A percentile compares a stretch with the other conserved stretches of the same genome.
Evolutionary conservation across 371 early-diverging fungal genomes (phyloP).

Genomic region (Rhizopus stolonifer): DNA sequence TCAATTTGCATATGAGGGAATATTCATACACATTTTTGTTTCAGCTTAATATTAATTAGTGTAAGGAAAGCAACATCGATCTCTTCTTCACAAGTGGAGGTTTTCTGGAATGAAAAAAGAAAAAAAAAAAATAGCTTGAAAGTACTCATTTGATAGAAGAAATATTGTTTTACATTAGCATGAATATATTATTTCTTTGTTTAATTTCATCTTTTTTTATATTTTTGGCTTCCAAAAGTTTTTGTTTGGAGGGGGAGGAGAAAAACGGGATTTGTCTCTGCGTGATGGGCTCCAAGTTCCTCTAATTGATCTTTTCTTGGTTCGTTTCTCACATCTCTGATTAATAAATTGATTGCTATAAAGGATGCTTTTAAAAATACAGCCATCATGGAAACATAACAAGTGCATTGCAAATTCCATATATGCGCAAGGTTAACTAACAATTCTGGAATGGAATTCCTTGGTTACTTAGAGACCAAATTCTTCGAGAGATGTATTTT

Average conservation of each 20-base stretch:
- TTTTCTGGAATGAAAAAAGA: too few relatives aligned
- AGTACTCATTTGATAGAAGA: constrained; percentile 9
- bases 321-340: not conserved
- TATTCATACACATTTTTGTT: too few relatives aligned
- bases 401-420: not conserved
- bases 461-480: constrained; percentile 6
- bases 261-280: not conserved
- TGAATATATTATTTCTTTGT: constrained; percentile 6
- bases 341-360: constrained; percentile 1
- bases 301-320: constrained; percentile 3
- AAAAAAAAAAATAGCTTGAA: constrained; percentile 5
- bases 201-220: constrained; percentile 8
- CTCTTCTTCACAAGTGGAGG: too few relatives aligned
- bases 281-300: constrained; percentile 7
- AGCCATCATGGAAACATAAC: constrained; percentile 1
- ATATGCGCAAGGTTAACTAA: not conserved
- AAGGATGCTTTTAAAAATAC: constrained; percentile 2
- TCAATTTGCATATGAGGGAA: too few relatives aligned
- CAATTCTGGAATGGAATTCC: not conserved
- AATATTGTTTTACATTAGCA: constrained; percentile 11
- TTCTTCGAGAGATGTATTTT: constrained; percentile 5
- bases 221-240: constrained; percentile 9
- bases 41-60: too few relatives aligned
- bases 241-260: constrained; percentile 2
- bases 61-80: too few relatives aligned